Evolutionary conservation across 2,329 filamentous ascomycete genomes (phyloP).

Genomic region (Gyromitra esculenta): DNA sequence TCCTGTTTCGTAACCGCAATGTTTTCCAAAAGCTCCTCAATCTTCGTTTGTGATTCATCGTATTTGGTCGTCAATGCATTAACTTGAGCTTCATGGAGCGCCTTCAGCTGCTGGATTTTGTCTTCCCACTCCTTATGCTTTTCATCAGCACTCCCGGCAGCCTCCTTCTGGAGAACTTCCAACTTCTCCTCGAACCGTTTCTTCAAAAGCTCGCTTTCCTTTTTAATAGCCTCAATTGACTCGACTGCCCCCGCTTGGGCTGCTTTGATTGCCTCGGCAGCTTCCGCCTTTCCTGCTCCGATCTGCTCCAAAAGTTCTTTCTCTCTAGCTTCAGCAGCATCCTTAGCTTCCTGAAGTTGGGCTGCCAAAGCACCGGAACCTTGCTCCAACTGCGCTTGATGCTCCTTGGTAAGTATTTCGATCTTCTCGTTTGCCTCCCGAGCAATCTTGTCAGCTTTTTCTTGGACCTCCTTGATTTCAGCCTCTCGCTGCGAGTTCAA

Average conservation of each 20-base stretch:
- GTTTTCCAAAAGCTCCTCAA: constrained; percentile 10
- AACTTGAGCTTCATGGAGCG: constrained; percentile 42
- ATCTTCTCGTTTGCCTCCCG: constrained; percentile 49
- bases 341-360: constrained; percentile 45
- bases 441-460: constrained; percentile 31
- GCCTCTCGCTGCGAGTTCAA: constrained; percentile 49
- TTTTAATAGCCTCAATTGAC: constrained; percentile 36
- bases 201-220: constrained; percentile 32
- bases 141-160: constrained; percentile 31
- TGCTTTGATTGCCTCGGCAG: constrained; percentile 39
- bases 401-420: constrained; percentile 46
- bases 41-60: constrained; percentile 37
- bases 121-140: constrained; percentile 49
- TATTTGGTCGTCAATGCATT: constrained; percentile 37
- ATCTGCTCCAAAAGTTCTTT: constrained; percentile 41
- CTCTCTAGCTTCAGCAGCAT: constrained; percentile 40
- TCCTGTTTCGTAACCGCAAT: constrained; percentile 37
- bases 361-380: constrained; percentile 45
- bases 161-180: constrained; percentile 40
- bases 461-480: constrained; percentile 31
- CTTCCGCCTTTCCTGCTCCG: constrained; percentile 38
- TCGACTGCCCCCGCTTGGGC: constrained; percentile 30
- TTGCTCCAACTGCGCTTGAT: constrained; percentile 52
- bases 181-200: constrained; percentile 41
- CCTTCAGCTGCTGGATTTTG: constrained; percentile 48